Base-by-base conservation (phyloP, 202 grass and related monocot species). In the Setaria viridis region DNA sequence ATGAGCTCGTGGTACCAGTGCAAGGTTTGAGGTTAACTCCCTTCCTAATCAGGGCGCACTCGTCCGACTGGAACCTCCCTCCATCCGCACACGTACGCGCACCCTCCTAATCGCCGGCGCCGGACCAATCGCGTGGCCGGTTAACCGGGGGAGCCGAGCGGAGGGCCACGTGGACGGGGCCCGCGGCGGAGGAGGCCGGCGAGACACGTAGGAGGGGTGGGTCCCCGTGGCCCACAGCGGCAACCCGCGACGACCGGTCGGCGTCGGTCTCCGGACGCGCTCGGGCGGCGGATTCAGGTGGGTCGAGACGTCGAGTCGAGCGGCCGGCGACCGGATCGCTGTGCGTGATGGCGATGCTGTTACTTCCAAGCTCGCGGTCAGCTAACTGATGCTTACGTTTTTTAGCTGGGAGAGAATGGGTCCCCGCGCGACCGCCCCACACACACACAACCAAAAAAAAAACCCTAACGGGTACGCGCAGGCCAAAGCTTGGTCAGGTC, bases 11-110 rank as follows among this genome's bases (percentile, higher is more conserved):
- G 30, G 62, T 34, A 16, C 1, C 4, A 65, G 12, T 7, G 32
- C 13, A 21, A 64, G 29, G 51, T 16, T 17, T 9, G 7, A 59
- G 19, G 20, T 4, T 58, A 21, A 11, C 57, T 25, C 10, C 7
- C 64, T 41, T 67, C 64, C 64, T 16, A 41, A 41, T 67, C 64
- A 67, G 64, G 35, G 9, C 64, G 64, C 64, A 65, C 62, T n/a
- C 6, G 55, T 20, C 43, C 55, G 55, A 57, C 55, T 57, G 54
- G 54, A 8, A 57, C 54, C 17, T 58, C 19, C 1, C 6, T 8
- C 54, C 59, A 30, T 62, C 21, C 59, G 59, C 59, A 32, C 21
- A 32, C 59, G 59, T 56, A 17, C 39, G 51, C 11, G 5, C 15
- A 54, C 15, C 14, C 14, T 54, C 14, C 4, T 19, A 5, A 56